Conservation (phyloP, 169 alveolate genomes). For the Eimeria sp. region DNA sequence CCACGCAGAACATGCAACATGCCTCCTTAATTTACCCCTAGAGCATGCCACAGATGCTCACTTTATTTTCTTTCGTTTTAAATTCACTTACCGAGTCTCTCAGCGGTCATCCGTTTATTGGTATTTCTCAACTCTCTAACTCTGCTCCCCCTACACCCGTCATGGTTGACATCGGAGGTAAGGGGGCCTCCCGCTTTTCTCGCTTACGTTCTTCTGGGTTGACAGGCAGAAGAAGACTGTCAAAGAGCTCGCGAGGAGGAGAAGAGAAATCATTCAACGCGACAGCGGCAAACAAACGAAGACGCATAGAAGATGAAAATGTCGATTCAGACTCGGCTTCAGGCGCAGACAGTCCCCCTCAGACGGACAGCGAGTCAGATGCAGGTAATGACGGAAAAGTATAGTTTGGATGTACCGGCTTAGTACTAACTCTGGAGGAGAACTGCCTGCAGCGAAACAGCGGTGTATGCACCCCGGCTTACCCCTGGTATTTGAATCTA, state of each 20-base stretch:
- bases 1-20: neutral
- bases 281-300: neutral
- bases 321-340: conserved; percentile 51
- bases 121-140: neutral
- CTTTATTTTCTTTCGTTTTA: too few relatives aligned
- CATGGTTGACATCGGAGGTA: neutral
- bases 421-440: neutral
- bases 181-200: conserved; percentile 19
- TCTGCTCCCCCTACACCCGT: neutral
- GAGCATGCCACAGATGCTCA: too few relatives aligned
- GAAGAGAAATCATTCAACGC: neutral
- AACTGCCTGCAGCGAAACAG: neutral
- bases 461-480: too few relatives aligned
- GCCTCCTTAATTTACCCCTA: neutral
- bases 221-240: neutral
- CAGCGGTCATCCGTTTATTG: too few relatives aligned
- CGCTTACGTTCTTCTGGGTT: neutral
- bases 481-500: too few relatives aligned
- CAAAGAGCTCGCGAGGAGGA: neutral
- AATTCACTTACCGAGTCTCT: neutral
- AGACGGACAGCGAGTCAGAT: conserved; percentile 18
- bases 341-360: neutral
- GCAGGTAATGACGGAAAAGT: neutral
- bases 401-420: too few relatives aligned
- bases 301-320: conserved; percentile 28